Conservation (phyloP, 129 eudicot genomes). For the Flaveria sonorensis region DNA sequence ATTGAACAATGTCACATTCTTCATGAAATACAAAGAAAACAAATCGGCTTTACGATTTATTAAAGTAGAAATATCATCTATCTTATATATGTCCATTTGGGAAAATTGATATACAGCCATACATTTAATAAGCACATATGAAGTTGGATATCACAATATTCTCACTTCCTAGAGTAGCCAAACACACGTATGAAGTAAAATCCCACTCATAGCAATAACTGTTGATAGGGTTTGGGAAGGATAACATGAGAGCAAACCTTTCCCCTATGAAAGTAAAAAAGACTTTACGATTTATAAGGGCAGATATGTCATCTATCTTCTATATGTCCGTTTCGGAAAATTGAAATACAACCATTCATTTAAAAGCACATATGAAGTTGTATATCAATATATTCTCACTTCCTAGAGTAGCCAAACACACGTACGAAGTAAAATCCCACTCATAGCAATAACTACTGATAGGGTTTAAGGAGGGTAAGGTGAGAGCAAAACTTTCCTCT, state of each 20-base stretch:
- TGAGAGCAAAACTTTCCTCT: not conserved
- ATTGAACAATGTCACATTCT: not conserved
- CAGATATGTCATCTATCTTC: not conserved
- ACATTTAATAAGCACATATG: not conserved
- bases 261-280: not conserved
- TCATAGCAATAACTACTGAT: too few species aligned
- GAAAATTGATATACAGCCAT: not conserved
- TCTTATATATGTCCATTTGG: not conserved
- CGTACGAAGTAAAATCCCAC: too few species aligned
- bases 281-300: not conserved
- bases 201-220: too few species aligned
- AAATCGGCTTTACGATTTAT: not conserved
- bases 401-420: not conserved
- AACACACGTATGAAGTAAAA: too few species aligned
- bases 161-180: not conserved
- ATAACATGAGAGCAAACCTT: too few species aligned
- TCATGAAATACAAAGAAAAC: not conserved
- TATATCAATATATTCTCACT: not conserved
- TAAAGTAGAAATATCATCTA: not conserved
- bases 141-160: not conserved
- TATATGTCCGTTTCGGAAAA: not conserved
- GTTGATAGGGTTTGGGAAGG: too few species aligned
- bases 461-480: too few species aligned
- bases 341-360: not conserved
- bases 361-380: not conserved